phyloP scores from a whole-genome alignment of 1,284 basidiomycete species.

The Wolfiporia cocos region DNA sequence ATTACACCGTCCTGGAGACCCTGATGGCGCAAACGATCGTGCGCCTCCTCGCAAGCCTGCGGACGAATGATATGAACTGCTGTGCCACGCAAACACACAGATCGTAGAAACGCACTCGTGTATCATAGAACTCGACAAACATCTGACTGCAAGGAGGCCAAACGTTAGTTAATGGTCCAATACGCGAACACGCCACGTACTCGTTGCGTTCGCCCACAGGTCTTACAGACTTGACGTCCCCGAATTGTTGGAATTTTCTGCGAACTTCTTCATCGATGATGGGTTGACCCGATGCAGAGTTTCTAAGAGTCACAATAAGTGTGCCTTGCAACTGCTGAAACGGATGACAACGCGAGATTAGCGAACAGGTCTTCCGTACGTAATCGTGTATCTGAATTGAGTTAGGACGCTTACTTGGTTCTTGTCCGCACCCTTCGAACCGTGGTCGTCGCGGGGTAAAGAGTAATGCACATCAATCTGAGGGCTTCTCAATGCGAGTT shows the following conservation, averaged over 20 bases:
- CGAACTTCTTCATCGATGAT: constrained; percentile 84
- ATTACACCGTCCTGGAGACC: constrained; percentile 82
- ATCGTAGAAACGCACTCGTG: constrained; percentile 47
- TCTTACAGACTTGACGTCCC: constrained; percentile 82
- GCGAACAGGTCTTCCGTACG: too few species aligned
- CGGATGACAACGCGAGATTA: too few species aligned
- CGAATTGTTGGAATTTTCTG: constrained; percentile 79
- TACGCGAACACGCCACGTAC: constrained; percentile 44
- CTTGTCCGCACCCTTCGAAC: constrained; percentile 75
- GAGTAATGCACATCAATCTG: constrained; percentile 99
- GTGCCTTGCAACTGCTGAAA: constrained; percentile 71
- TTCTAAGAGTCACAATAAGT: constrained; percentile 71
- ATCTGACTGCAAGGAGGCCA: constrained; percentile 49
- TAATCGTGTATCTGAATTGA: too few species aligned
- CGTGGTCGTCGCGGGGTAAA: constrained; percentile 83
- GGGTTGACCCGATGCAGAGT: constrained; percentile 56
- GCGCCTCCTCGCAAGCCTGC: constrained; percentile 72
- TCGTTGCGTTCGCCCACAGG: constrained; percentile 62
- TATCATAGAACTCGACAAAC: constrained; percentile 88
- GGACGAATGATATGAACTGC: background rate
- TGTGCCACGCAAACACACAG: background rate
- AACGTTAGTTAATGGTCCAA: constrained; percentile 1
- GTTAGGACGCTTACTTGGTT: constrained; percentile 82
- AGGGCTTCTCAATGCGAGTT: background rate
- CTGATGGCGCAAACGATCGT: constrained; percentile 74